Evolutionary conservation across 2,329 filamentous ascomycete genomes (phyloP), one percentile per base, ranked within the genome.

Genomic region (Exophiala bonariae): DNA sequence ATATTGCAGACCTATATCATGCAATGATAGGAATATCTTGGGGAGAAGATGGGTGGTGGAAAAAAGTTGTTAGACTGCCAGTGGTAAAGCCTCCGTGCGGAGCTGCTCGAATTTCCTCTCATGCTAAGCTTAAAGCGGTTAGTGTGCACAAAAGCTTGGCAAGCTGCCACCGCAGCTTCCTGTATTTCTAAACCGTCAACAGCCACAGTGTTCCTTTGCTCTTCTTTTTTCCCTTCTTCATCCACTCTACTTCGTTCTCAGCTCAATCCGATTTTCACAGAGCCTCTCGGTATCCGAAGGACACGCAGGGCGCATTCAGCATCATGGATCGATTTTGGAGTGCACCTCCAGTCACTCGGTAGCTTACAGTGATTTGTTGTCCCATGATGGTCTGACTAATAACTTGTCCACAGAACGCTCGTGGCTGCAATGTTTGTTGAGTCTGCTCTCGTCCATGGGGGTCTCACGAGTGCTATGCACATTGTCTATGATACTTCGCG

Each of bases 311-410:
- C 11, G 23, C 11, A 11, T 11, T 17, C 18, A 41, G 52, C 37
- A 58, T 55, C 47, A 80, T 82, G 76, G 81, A 84, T 67, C 71
- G 73, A 54, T 85, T 84, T 64, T 84, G 80, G 79, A 73, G 76
- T 58, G 77, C 80, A 59, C 83, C 83, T 61, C 83, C 83, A 46
- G 79, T 87, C 58, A 74, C 80, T 47, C 81, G 83, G 83, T 86
- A 76, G 61, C 73, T 59, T n/a, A n/a, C n/a, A n/a, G n/a, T n/a
- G n/a, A n/a, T n/a, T n/a, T n/a, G n/a, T n/a, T n/a, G n/a, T n/a
- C n/a, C n/a, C n/a, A n/a, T n/a, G n/a, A n/a, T n/a, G n/a, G n/a
- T 48, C 55, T 61, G 64, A 66, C 70, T 75, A 66, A 76, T 77
- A 63, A 73, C 75, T 63, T 71, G 66, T 41, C 49, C 16, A 40